Conservation (phyloP, 2,329 filamentous ascomycete genomes). For the Endocalyx cinctus region DNA sequence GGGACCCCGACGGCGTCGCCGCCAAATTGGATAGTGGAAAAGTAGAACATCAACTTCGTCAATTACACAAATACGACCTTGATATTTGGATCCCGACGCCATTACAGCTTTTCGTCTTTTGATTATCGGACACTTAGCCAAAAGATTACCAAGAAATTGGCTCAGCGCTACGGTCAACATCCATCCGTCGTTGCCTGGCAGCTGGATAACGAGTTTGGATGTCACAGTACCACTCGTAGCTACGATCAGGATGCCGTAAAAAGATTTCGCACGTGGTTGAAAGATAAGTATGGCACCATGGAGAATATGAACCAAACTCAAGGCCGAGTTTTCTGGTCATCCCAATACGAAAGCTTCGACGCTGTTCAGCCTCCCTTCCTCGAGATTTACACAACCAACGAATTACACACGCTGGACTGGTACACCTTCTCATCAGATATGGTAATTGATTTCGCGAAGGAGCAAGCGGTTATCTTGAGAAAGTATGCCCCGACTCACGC, state of each 20-base stretch:
- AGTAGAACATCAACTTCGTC: conserved; percentile 16
- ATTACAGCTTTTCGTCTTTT: conserved; percentile 19
- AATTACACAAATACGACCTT: conserved; percentile 17
- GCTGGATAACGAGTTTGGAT: conserved; percentile 21
- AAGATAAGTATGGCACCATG: conserved; percentile 16
- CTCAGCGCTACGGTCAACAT: conserved; percentile 15
- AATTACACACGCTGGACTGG: conserved; percentile 17
- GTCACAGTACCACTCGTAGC: conserved; percentile 14
- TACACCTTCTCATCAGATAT: conserved; percentile 19
- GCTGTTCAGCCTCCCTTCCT: conserved; percentile 15
- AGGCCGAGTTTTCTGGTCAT: conserved; percentile 19
- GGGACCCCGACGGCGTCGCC: conserved; percentile 18
- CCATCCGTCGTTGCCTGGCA: conserved; percentile 15
- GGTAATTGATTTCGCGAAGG: conserved; percentile 18
- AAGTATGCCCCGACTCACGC: conserved; percentile 13
- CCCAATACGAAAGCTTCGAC: conserved; percentile 16
- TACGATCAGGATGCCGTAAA: conserved; percentile 15
- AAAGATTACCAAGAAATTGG: conserved; percentile 16
- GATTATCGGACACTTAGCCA: conserved; percentile 17
- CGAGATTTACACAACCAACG: conserved; percentile 17
- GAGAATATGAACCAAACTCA: conserved; percentile 16
- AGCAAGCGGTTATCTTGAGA: conserved; percentile 15
- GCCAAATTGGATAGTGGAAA: conserved; percentile 14
- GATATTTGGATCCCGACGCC: conserved; percentile 16
- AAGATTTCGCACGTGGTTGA: conserved; percentile 16